Evolutionary conservation across 495 filamentous ascomycete species (phyloP), one percentile per base, ranked within the genome.

Genomic region (Podospora pseudopauciseta): DNA sequence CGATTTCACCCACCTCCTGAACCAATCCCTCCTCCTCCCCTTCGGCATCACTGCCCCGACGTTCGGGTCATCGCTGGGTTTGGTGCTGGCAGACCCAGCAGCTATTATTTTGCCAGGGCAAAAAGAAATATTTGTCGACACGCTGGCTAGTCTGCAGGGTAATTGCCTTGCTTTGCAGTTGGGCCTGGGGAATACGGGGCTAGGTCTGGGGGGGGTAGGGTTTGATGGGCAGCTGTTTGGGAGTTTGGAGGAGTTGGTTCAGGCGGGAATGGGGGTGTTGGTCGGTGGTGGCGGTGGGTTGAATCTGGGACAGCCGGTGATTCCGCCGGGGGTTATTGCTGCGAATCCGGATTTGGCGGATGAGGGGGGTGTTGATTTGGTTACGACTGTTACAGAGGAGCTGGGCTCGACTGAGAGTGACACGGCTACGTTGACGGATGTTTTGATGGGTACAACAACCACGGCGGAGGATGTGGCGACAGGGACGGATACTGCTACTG

Each of bases 61-160:
- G 32, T 49, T 49, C 13, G 39, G 39, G 9, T 49, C 39, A 3
- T 49, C 39, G 3, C 49, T 53, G 30, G 75, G 74, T n/a, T 69
- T 76, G 4, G 68, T 78, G 62, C 70, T 80, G 66, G 67, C 67
- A 15, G 78, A 78, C 67, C 78, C 78, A 9, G 78, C 78, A 30
- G 71, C 72, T 57, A 80, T 80, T 69, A 77, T 80, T 67, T 68
- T 75, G 9, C 66, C 75, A 3, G 65, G 65, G 54, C 70, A 75
- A 65, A 53, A 64, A 2, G 60, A 63, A 20, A 68, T 77, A 26
- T 77, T 79, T 64, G 74, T 80, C 20, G 73, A 75, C 65, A 72
- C 68, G 68, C 72, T 73, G 18, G 65, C 39, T 11, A 11, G 7
- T 3, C 39, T 49, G 9, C 15, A 49, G 39, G 0, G 7, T 3